Evolutionary conservation across 371 early-diverging fungal genomes (phyloP), one percentile per base, ranked within the genome.

Genomic region (Mortierella sp.): DNA sequence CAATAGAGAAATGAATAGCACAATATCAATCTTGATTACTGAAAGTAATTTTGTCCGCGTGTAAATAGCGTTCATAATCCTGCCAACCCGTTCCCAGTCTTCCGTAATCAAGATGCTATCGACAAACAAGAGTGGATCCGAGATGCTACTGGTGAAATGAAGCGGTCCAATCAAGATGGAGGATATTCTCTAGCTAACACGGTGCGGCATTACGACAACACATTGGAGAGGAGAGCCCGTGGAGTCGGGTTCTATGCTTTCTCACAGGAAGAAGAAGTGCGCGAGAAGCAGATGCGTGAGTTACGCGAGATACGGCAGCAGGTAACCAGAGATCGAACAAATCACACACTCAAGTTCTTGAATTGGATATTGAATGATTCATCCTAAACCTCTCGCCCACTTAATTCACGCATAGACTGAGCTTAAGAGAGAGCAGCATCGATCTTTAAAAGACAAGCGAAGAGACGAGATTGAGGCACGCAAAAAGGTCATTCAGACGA

Each of bases 221-320:
- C 80, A 13, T 64, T 68, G 51, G 95, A 95, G 75, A 85, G 88
- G 34, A 83, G 95, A 66, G 91, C 91, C 31, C 86, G 87, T 51
- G 95, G 94, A 68, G 93, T 91, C 2, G 94, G 93, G 0, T 92
- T 89, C 72, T 94, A 93, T 73, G 83, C 83, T 2, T 93, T 95
- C 65, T 90, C 93, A 1, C 85, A 87, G 65, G 87, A 92, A 29
- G 93, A 93, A 31, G 88, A 89, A 10, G 89, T 89, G 35, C 89
- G 95, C 67, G 76, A 80, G 55, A 83, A 75, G 42, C 94, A 95
- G 68, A 85, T 92, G 88, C 84, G 78, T 0, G 90, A 88, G 43
- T 69, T 95, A 42, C 87, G 91, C 13, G 67, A 85, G 35, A 56
- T 94, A 32, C 85, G 94, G 31, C 67, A 84, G 49, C 89, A 93